Evolutionary conservation across 2,329 filamentous ascomycete species (phyloP), one percentile per base, ranked within the genome.

Genomic region (Clarireedia paspali): DNA sequence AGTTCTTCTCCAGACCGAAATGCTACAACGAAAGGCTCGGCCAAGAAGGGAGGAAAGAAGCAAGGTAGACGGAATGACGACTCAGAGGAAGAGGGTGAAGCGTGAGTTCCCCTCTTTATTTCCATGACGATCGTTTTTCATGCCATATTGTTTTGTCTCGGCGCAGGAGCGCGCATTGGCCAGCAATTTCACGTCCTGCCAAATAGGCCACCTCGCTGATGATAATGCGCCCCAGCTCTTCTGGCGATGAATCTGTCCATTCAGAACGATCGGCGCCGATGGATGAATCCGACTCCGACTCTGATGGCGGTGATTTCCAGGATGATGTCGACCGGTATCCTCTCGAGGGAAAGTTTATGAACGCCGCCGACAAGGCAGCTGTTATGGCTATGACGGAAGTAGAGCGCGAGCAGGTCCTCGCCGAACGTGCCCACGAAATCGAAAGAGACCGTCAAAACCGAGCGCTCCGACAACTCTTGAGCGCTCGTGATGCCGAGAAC

Each of bases 311-410:
- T 56, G 74, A 79, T 51, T 63, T 70, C 57, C 66, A 78, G 48
- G 79, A 82, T 50, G 79, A 84, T 56, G 79, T 81, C 53, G 80
- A 85, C 67, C 76, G 87, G 55, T 94, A 95, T 68, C 91, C 92
- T 0, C 81, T 96, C 60, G 94, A 99, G 62, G 91, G 92, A 64
- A 85, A 94, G 66, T 94, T 89, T 70, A 80, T 82, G 64, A 88
- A 83, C 62, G 77, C 83, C 46, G 78, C 82, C 40, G 89, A 94
- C 68, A 91, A 89, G 71, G 79, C 79, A 6, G 78, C 87, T 51
- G 94, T 99, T 60, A 85, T 94, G 80, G 81, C 78, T 56, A 84
- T 96, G 80, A 86, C 91, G 30, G 91, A 97, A 74, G 85, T 97
- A 51, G 85, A 95, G 68, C 87, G 92, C 60, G 94, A 99, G 71